Base-by-base conservation (phyloP, 208 protist species). In the Acanthamoeba culbertsoni region DNA sequence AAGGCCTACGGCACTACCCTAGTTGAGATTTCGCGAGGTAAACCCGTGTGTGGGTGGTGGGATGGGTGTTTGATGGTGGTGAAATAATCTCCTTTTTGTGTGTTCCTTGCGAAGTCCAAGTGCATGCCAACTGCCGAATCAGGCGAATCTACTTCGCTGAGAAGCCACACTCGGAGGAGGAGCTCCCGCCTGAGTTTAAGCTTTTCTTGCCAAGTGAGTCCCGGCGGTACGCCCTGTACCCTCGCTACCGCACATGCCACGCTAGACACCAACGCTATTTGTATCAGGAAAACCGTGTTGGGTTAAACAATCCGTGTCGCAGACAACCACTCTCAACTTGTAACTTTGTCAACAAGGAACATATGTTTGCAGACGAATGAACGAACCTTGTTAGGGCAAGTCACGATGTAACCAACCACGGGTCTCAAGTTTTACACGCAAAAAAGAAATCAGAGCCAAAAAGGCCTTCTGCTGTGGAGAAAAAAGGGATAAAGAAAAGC, bases 1-100 rank as follows among this genome's bases (percentile, higher is more conserved):
- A 92, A 93, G 51, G 99, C 99, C n/a, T 99, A 99, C 95, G 99
- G 99, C 75, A 99, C 99, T 5, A 99, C 99, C 94, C 99, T 99
- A 96, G 96, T 99, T 65, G 99, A 99, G 95, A 99, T 99, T 26
- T 97, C 99, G 28, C 96, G 99, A 20, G 71, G 71, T 79, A 48
- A 7, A 4, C 8, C 65, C 48, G 75, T 91, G 65, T n/a, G 7
- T 91, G 6, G 23, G n/a, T n/a, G n/a, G n/a, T n/a, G n/a, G n/a
- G n/a, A n/a, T n/a, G n/a, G n/a, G n/a, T n/a, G n/a, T n/a, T n/a
- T n/a, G n/a, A n/a, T n/a, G n/a, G n/a, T n/a, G n/a, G n/a, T n/a
- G n/a, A n/a, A n/a, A n/a, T n/a, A n/a, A 18, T 40, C 10, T 91
- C 43, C n/a, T 53, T 33, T 18, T 77, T 65, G 10, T 43, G 2